phyloP scores from a whole-genome alignment of 2,329 filamentous ascomycete genomes.

The Diatrype stigma region DNA sequence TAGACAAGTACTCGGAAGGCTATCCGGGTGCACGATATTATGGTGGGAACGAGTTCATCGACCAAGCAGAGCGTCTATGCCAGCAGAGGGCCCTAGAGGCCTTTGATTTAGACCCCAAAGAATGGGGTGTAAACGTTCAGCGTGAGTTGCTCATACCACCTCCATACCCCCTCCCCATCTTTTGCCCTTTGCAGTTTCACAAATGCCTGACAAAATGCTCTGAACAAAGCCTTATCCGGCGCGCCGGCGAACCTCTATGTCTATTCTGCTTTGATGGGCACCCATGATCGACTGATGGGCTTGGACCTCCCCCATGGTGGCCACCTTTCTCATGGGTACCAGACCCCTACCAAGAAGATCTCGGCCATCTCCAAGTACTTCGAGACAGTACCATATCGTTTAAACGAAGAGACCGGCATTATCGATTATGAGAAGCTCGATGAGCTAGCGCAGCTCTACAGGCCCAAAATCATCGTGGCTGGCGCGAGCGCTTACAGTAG shows the following conservation, averaged over 20 bases:
- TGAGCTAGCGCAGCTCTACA: slow-evolving; percentile 80
- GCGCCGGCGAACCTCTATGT: slow-evolving; percentile 79
- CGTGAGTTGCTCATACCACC: slow-evolving; percentile 43
- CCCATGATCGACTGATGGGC: slow-evolving; percentile 95
- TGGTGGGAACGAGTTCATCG: slow-evolving; percentile 94
- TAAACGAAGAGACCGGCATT: slow-evolving; percentile 83
- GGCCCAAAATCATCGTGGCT: slow-evolving; percentile 92
- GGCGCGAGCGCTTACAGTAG: slow-evolving; percentile 95
- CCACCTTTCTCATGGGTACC: slow-evolving; percentile 94
- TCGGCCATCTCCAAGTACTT: slow-evolving; percentile 99
- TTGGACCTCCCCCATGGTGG: slow-evolving; percentile 94
- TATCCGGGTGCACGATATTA: slow-evolving; percentile 97
- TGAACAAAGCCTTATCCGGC: slow-evolving; percentile 64
- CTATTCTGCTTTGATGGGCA: slow-evolving; percentile 88
- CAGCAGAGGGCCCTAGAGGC: slow-evolving; percentile 86
- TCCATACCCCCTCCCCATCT: neutral
- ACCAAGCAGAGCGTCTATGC: slow-evolving; percentile 82
- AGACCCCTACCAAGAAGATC: slow-evolving; percentile 90
- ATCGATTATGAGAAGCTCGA: slow-evolving; percentile 95
- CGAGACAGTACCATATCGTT: slow-evolving; percentile 91
- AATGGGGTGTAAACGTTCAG: slow-evolving; percentile 98
- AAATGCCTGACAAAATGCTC: slow-evolving; percentile 15
- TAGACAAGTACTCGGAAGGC: slow-evolving; percentile 97
- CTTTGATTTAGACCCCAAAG: slow-evolving; percentile 75
- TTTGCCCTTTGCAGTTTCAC: neutral